Evolutionary conservation across 2,329 filamentous ascomycete species (phyloP).

Genomic region (Massarina eburnea): DNA sequence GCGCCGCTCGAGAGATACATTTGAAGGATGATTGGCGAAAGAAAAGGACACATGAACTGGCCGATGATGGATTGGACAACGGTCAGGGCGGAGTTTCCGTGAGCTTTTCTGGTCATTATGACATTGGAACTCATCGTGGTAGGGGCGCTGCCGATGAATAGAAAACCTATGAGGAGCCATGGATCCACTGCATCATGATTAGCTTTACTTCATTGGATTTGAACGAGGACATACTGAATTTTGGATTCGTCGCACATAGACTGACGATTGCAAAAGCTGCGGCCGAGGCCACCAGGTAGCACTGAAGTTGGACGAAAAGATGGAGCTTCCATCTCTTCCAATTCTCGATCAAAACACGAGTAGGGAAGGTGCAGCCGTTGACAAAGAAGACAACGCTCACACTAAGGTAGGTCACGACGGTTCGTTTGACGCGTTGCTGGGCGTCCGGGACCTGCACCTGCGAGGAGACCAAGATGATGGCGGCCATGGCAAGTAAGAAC

Average conservation of each 20-base stretch:
- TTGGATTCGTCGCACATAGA: constrained; percentile 51
- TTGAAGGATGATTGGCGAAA: constrained; percentile 65
- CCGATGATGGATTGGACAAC: constrained; percentile 69
- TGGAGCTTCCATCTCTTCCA: constrained; percentile 69
- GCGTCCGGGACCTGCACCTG: constrained; percentile 59
- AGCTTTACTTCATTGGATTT: background rate
- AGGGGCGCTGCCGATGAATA: constrained; percentile 68
- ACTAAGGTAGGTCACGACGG: constrained; percentile 64
- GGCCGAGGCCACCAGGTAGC: constrained; percentile 66
- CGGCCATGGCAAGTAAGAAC: constrained; percentile 64
- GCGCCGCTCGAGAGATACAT: constrained; percentile 58
- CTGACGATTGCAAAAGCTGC: constrained; percentile 61
- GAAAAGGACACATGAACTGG: constrained; percentile 68
- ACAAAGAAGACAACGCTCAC: constrained; percentile 71
- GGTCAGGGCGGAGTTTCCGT: constrained; percentile 57
- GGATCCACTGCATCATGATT: constrained; percentile 51
- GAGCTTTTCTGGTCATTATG: constrained; percentile 70
- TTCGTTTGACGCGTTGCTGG: constrained; percentile 53
- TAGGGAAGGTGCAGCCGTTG: constrained; percentile 69
- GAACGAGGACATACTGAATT: constrained; percentile 39
- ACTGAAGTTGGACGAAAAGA: constrained; percentile 66
- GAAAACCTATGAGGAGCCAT: constrained; percentile 67
- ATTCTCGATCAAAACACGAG: constrained; percentile 62
- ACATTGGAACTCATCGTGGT: constrained; percentile 75
- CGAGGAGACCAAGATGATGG: constrained; percentile 56